These are phyloP conservation scores for Chiua virens DNA, from an alignment of 768 basidiomycete species.

Conservation along the genomic window DNA sequence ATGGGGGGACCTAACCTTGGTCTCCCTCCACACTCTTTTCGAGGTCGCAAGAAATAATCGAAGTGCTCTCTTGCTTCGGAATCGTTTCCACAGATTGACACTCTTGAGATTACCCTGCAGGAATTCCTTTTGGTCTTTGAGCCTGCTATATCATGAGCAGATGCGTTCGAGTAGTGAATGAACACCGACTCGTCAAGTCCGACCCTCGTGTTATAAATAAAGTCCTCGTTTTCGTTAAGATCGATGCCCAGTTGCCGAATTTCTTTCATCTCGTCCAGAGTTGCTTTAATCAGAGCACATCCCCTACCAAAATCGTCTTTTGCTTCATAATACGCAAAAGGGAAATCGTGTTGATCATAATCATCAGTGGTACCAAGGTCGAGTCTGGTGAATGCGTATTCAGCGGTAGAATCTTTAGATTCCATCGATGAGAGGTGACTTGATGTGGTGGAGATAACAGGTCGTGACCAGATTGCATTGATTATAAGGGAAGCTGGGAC, in stretches of 20 bases:
- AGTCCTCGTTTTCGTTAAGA: neutral
- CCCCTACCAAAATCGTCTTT: neutral
- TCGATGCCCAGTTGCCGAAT: neutral
- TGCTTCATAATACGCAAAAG: slow-evolving; percentile 1
- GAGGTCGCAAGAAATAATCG: neutral
- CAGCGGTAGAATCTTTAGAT: neutral
- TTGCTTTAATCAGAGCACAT: neutral
- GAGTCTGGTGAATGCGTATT: neutral
- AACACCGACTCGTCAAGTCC: neutral
- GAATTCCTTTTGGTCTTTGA: neutral
- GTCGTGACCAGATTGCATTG: neutral
- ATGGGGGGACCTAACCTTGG: neutral
- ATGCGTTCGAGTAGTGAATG: too few relatives aligned
- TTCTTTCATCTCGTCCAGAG: slow-evolving; percentile 2
- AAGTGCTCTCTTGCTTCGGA: neutral
- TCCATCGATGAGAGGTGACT: neutral
- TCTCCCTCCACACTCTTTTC: neutral
- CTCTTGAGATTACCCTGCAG: neutral
- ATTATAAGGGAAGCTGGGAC: neutral
- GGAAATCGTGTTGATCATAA: neutral
- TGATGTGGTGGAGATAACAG: neutral
- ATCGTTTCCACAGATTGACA: neutral
- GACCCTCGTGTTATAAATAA: neutral
- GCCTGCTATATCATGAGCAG: neutral
- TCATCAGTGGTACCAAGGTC: neutral